These are phyloP conservation scores for Solanum hybrid DNA, from an alignment of 305 asterid genomes.

Conservation along the genomic window DNA sequence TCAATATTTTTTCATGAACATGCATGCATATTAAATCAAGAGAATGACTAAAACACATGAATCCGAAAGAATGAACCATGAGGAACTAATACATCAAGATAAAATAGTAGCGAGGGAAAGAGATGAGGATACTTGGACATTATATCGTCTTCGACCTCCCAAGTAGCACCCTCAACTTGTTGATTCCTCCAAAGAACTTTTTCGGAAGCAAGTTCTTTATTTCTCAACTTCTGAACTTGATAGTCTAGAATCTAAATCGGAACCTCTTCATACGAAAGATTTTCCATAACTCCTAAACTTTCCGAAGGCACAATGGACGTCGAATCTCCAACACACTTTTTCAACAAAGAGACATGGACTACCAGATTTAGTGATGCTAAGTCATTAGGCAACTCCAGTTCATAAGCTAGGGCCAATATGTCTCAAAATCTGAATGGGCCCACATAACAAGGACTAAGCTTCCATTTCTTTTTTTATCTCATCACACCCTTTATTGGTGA, in stretches of 20 bases:
- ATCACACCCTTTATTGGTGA: neutral
- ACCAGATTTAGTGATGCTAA: neutral
- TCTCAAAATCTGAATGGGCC: neutral
- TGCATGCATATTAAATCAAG: neutral
- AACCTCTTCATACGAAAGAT: neutral
- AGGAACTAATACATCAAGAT: neutral
- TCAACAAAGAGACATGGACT: neutral
- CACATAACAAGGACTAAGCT: neutral
- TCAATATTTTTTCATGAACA: neutral
- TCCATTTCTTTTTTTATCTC: neutral
- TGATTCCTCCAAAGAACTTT: neutral
- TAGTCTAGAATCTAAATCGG: neutral
- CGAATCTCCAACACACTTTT: neutral
- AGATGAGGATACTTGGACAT: neutral
- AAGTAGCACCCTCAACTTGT: neutral
- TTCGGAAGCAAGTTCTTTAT: neutral
- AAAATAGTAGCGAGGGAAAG: neutral
- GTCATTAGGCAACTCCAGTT: neutral
- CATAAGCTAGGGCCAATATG: neutral
- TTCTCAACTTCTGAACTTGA: neutral
- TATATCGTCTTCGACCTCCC: neutral
- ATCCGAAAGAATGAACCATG: neutral
- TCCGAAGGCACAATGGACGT: neutral
- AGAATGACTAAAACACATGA: neutral
- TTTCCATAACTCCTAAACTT: neutral